These are phyloP conservation scores for Geum urbanum DNA, from an alignment of 306 rosid species.

Conservation along the genomic window DNA sequence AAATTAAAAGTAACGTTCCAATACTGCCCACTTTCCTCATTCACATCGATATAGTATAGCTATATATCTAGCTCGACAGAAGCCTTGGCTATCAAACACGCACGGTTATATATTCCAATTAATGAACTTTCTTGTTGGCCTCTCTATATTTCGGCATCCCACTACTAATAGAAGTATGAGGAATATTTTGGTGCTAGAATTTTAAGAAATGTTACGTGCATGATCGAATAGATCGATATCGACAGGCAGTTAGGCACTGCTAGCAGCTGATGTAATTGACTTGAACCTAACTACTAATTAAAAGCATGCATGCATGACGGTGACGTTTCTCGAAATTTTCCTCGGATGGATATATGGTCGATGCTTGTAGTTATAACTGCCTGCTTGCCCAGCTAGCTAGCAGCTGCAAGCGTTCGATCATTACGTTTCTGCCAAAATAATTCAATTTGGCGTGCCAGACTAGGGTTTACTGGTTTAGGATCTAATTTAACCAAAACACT, in stretches of 20 bases:
- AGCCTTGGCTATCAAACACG: background rate
- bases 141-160: background rate
- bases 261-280: background rate
- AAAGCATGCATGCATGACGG: background rate
- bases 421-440: no score
- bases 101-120: background rate
- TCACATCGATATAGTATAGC: no score
- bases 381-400: no score
- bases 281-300: background rate
- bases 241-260: no score
- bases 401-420: no score
- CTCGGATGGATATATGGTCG: background rate
- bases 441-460: background rate
- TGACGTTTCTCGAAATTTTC: background rate
- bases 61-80: background rate
- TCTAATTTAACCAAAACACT: background rate
- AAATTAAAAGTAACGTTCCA: no score
- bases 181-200: no score
- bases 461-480: no score
- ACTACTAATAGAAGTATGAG: no score
- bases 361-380: slow-evolving; percentile 1
- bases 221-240: background rate
- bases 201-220: background rate
- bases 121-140: background rate
- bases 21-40: no score